Base-by-base conservation (phyloP, 495 filamentous ascomycete species). In the Pyronema domesticum region DNA sequence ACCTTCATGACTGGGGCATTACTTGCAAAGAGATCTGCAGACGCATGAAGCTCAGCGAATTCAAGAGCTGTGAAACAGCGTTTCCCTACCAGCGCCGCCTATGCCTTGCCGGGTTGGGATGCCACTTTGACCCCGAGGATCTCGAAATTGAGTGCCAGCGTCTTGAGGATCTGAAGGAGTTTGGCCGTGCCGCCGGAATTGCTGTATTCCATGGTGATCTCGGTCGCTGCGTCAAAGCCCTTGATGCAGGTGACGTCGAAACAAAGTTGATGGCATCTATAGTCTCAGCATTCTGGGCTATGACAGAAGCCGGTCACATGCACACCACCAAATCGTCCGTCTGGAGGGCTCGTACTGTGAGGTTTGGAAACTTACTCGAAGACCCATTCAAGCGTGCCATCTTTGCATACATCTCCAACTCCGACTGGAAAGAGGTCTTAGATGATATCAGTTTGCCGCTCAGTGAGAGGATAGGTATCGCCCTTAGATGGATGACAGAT, bases 341-440 rank as follows among this genome's bases (percentile, higher is more conserved):
- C 61, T 60, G 64, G 61, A 37, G 61, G 64, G 6, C 61, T 64
- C n/a, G 62, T 36, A 46, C 55, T 8, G 79, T 79, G 56, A 80
- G 85, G 63, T 74, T 74, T 30, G 75, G 76, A 40, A 76, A 81
- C 54, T 72, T n/a, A n/a, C n/a, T 81, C 10, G 73, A 75, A 0
- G 89, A 98, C 59, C 85, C 87, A 0, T 95, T 94, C 62, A 76
- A 89, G 7, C 80, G 88, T 47, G 87, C 88, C 0, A 82, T 98
- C 50, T 83, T 94, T n/a, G 80, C 85, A 13, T 80, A 87, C 51
- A 86, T 95, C 50, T 81, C 85, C 47, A 86, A 83, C 17, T 86
- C 86, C 6, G 77, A 93, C 65, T 96, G 91, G 91, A 71, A 77
- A 30, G 77, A 77, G 10, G 86, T 96, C 15, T 76, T 85, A 53